These are phyloP conservation scores for Phascolomyces articulosus DNA, from an alignment of 371 early-diverging fungal species.

Conservation along the genomic window DNA sequence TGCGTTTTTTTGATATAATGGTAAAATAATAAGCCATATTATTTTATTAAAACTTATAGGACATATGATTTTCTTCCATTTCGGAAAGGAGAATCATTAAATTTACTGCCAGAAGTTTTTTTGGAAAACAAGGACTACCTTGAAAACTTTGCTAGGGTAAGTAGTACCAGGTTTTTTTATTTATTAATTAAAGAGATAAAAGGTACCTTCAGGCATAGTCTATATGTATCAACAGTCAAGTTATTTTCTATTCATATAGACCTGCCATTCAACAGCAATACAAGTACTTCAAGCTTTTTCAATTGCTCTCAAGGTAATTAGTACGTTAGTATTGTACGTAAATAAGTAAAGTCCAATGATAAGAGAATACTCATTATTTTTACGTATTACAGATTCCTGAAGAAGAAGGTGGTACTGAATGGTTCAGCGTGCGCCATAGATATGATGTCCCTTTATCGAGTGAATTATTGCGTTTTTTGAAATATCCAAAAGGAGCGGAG, in stretches of 20 bases:
- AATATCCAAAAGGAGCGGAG: slow-evolving; percentile 43
- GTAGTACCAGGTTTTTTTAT: background rate
- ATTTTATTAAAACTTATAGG: slow-evolving; percentile 22
- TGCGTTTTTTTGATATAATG: too few species aligned
- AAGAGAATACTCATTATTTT: background rate
- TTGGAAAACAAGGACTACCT: slow-evolving; percentile 9
- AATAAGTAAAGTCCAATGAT: too few species aligned
- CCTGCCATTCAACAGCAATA: slow-evolving; percentile 16
- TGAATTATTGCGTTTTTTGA: slow-evolving; percentile 46
- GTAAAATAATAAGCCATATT: slow-evolving; percentile 7
- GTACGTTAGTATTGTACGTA: too few species aligned
- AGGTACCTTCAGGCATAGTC: too few species aligned
- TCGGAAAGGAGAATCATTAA: slow-evolving; percentile 40
- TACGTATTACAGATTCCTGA: slow-evolving; percentile 33
- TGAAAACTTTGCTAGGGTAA: slow-evolving; percentile 15
- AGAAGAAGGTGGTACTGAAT: slow-evolving; percentile 42
- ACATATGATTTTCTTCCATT: slow-evolving; percentile 61
- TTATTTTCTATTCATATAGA: slow-evolving; percentile 25
- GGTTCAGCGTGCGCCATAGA: slow-evolving; percentile 44
- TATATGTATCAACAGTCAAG: background rate
- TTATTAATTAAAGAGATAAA: too few species aligned
- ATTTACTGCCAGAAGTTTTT: slow-evolving; percentile 19
- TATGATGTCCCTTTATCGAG: slow-evolving; percentile 41
- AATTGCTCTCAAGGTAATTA: slow-evolving; percentile 22
- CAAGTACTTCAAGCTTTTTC: slow-evolving; percentile 14